Evolutionary conservation across 1,284 basidiomycete genomes (phyloP).

Genomic region (Malassezia cuniculi): DNA sequence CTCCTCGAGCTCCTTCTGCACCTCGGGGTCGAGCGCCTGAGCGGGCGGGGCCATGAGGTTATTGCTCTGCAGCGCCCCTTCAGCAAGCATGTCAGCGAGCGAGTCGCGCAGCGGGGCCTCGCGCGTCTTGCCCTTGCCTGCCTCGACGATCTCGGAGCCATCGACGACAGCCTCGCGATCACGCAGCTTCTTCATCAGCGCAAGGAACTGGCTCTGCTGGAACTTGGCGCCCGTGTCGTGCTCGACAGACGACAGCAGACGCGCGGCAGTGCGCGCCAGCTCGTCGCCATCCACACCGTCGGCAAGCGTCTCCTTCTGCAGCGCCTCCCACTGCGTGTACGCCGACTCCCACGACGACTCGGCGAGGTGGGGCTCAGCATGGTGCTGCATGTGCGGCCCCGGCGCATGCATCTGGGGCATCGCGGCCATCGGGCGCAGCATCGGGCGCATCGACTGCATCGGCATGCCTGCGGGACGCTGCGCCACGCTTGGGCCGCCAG

Average conservation of each 20-base stretch:
- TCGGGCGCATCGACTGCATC: background rate
- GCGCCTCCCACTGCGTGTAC: constrained; percentile 31
- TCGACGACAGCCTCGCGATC: constrained; percentile 72
- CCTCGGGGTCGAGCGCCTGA: background rate
- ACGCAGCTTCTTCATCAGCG: constrained; percentile 69
- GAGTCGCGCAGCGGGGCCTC: constrained; percentile 1
- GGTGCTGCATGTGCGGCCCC: constrained; percentile 14
- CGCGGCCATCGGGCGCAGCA: constrained; percentile 2
- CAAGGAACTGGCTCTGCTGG: constrained; percentile 71
- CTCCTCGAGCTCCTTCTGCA: constrained; percentile 22
- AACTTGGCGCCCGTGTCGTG: constrained; percentile 68
- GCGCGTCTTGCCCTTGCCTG: constrained; percentile 25
- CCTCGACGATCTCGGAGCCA: constrained; percentile 60
- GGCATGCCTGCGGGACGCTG: background rate
- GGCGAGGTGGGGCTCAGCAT: constrained; percentile 7
- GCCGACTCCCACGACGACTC: constrained; percentile 34
- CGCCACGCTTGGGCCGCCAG: background rate
- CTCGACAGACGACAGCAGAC: constrained; percentile 44
- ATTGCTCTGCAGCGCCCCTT: too few relatives aligned
- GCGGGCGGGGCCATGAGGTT: too few relatives aligned
- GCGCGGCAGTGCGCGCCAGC: constrained; percentile 45
- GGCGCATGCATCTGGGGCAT: constrained; percentile 6
- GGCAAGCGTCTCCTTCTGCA: constrained; percentile 5
- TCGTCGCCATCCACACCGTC: constrained; percentile 32
- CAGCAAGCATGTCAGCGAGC: constrained; percentile 5